Evolutionary conservation across 1,284 basidiomycete genomes (phyloP), one percentile per base, ranked within the genome.

Genomic region (Earliella scabrosa): DNA sequence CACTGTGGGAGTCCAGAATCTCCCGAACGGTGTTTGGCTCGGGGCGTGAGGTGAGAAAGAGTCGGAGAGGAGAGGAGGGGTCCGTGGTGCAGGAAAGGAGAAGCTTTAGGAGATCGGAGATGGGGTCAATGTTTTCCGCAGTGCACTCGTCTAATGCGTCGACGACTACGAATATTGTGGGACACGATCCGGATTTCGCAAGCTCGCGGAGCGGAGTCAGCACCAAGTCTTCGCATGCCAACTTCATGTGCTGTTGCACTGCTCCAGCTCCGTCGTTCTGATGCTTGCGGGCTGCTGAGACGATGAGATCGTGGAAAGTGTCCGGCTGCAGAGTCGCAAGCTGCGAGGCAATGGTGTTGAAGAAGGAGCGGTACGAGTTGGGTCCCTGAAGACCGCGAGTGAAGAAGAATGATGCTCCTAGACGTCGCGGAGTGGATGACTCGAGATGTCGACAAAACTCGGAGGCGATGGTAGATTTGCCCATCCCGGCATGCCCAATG

Each of bases 381-480:
- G 40, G 20, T 23, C 50, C 51, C n/a, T 52, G 44, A 10, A 36
- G n/a, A 16, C 50, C 54, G 11, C 54, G 52, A 1, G 27, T 24
- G 44, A 47, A 47, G 45, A 31, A 47, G 45, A 47, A 47, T 11
- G 45, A 47, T 3, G 45, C 45, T 1, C 45, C 45, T 47, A 8
- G 13, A 21, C 21, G 29, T 20, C 32, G 35, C 9, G 45, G n/a
- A n/a, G n/a, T n/a, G n/a, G 45, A 47, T 3, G 45, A 31, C 1
- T 32, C 45, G n/a, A 49, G 47, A 20, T 48, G 48, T 1, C 41
- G 34, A 9, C 51, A 52, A 13, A 58, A 36, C 24, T 57, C 50
- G 27, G 50, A 53, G 16, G 61, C 61, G 38, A 63, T 55, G 8
- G 58, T 57, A 11, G 58, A 58, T 38, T 63, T 63, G 20, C 61